phyloP scores from a whole-genome alignment of 768 basidiomycete species.

The Cystobasidium tubakii region DNA sequence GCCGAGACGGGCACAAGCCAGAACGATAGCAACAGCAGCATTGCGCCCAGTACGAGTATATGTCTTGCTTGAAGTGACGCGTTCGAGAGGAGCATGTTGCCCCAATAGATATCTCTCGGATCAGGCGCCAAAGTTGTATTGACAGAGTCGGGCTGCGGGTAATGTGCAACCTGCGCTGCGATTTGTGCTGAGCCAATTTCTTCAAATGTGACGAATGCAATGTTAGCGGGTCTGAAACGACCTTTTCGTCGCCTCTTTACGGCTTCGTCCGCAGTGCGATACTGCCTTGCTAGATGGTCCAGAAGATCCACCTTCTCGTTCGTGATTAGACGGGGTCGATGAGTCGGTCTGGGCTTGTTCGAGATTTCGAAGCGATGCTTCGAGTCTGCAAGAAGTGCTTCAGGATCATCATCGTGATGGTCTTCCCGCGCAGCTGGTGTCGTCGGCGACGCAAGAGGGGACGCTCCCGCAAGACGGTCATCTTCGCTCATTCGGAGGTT shows the following conservation, averaged over 20 bases:
- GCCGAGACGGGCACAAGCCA: slow-evolving; percentile 88
- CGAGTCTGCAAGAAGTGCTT: neutral
- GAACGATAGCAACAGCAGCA: slow-evolving; percentile 71
- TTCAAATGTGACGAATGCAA: slow-evolving; percentile 93
- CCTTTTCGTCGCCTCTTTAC: slow-evolving; percentile 71
- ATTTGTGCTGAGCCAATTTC: slow-evolving; percentile 65
- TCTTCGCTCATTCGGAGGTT: slow-evolving; percentile 44
- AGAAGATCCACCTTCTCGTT: slow-evolving; percentile 72
- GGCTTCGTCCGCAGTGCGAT: slow-evolving; percentile 72
- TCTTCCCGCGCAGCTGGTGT: neutral
- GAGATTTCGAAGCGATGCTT: slow-evolving; percentile 63
- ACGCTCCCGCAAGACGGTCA: slow-evolving; percentile 54
- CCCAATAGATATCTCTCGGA: slow-evolving; percentile 92
- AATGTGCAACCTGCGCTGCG: slow-evolving; percentile 67
- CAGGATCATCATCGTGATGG: slow-evolving; percentile 8
- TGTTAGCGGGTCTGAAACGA: slow-evolving; percentile 71
- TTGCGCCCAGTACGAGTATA: slow-evolving; percentile 62
- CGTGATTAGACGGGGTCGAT: slow-evolving; percentile 68
- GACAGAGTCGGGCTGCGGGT: slow-evolving; percentile 53
- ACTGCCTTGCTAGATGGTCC: slow-evolving; percentile 74
- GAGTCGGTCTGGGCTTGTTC: slow-evolving; percentile 67
- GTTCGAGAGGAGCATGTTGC: slow-evolving; percentile 69
- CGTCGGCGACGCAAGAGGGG: slow-evolving; percentile 39
- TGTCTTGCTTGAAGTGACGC: slow-evolving; percentile 62
- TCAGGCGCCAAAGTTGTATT: slow-evolving; percentile 63